Percentiles rank a stretch among this genome's conserved stretches.
These are phyloP conservation scores for Macrolepiota fuliginosa DNA, from an alignment of 768 basidiomycete genomes.

Conservation along the genomic window DNA sequence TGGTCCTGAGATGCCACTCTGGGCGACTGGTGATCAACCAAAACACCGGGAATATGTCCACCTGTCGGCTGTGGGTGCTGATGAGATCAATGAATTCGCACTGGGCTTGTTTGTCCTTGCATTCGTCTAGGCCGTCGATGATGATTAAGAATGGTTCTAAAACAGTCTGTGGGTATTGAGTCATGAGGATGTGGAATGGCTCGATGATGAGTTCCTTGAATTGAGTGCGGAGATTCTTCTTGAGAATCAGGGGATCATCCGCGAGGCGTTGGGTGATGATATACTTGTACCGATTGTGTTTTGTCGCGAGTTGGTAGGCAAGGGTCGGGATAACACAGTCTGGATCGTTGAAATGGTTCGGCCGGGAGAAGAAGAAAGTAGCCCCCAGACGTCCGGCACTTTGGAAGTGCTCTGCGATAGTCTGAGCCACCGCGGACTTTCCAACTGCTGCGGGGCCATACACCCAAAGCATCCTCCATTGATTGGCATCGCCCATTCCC, in stretches of 20 bases:
- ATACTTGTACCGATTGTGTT: no score
- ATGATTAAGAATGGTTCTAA: not conserved
- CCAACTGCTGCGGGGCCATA: slow-evolving; percentile 1
- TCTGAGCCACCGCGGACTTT: slow-evolving; percentile 7
- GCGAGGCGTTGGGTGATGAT: no score
- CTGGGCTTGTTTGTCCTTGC: no score
- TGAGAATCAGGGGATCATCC: not conserved
- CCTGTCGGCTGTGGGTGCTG: no score
- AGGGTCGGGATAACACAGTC: not conserved
- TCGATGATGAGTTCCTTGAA: no score
- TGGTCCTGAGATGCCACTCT: not conserved
- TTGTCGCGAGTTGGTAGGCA: no score
- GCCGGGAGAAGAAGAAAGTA: slow-evolving; percentile 1
- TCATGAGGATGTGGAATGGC: no score
- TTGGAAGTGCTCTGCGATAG: not conserved
- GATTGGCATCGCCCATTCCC: no score
- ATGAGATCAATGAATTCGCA: no score
- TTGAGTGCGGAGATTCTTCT: slow-evolving; percentile 1
- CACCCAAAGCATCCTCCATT: not conserved
- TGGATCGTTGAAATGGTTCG: not conserved
- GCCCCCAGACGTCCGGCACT: slow-evolving; percentile 1
- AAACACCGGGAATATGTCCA: not conserved
- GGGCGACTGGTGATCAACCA: not conserved
- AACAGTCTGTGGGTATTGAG: no score
- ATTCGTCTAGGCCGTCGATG: no score